phyloP scores from a whole-genome alignment of 805 yeast genomes.

The Ogataea pini region DNA sequence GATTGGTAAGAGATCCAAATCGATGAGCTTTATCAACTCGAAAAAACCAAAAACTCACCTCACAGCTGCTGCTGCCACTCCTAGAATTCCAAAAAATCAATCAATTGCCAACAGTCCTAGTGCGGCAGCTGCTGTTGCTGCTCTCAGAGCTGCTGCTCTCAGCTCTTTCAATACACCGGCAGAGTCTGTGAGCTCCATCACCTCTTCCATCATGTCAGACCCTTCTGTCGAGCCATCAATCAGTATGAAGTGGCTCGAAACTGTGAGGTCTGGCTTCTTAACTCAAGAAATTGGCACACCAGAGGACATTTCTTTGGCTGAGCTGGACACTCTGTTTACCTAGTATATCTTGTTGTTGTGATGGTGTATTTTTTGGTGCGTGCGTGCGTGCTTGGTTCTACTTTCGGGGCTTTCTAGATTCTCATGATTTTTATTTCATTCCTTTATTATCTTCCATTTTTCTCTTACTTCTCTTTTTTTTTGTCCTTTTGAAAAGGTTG shows the following conservation, averaged over 20 bases:
- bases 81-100: slow-evolving; percentile 65
- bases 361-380: background rate
- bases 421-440: slow-evolving; percentile 2
- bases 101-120: slow-evolving; percentile 55
- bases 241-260: slow-evolving; percentile 68
- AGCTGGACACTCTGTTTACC: slow-evolving; percentile 53
- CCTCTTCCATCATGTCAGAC: slow-evolving; percentile 36
- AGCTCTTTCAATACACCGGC: slow-evolving; percentile 46
- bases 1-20: slow-evolving; percentile 57
- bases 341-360: slow-evolving; percentile 6
- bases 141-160: slow-evolving; percentile 66
- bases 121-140: slow-evolving; percentile 76
- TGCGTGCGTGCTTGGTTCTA: slow-evolving; percentile 6
- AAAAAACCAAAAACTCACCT: slow-evolving; percentile 49
- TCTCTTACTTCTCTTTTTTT: slow-evolving; percentile 4
- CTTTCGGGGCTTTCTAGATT: slow-evolving; percentile 11
- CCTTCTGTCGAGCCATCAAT: slow-evolving; percentile 38
- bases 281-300: slow-evolving; percentile 78
- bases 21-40: slow-evolving; percentile 57
- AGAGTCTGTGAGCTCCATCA: slow-evolving; percentile 39
- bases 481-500: slow-evolving; percentile 13
- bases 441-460: background rate
- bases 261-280: slow-evolving; percentile 74
- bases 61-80: slow-evolving; percentile 84
- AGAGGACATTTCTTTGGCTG: slow-evolving; percentile 74